phyloP scores from a whole-genome alignment of 1,139 yeast species.

The Arxiozyma slooffiae region DNA sequence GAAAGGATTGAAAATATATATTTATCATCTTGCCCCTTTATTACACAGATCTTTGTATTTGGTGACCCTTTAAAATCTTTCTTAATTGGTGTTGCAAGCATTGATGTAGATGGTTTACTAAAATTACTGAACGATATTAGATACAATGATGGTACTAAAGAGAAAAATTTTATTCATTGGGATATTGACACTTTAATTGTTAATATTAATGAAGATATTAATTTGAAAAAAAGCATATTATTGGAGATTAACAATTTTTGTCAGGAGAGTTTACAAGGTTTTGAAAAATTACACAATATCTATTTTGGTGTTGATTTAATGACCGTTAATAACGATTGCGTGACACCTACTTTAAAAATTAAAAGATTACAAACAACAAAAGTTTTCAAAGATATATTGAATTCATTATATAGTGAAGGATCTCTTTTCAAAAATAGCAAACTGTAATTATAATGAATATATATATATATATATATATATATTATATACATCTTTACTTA shows the following conservation, averaged over 20 bases:
- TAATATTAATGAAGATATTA: conserved; percentile 22
- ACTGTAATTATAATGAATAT: conserved; percentile 7
- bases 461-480: neutral
- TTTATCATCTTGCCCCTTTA: conserved; percentile 42
- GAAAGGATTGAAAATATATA: conserved; percentile 65
- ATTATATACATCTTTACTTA: neutral
- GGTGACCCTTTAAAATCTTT: conserved; percentile 57
- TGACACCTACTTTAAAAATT: conserved; percentile 71
- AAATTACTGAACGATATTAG: conserved; percentile 11
- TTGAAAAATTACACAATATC: conserved; percentile 58
- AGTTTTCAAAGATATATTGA: conserved; percentile 40
- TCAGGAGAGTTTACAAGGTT: conserved; percentile 34
- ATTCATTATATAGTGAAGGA: conserved; percentile 54
- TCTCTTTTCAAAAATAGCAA: conserved; percentile 28
- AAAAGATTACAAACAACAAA: conserved; percentile 52
- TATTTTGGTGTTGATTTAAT: conserved; percentile 56
- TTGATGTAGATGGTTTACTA: conserved; percentile 38
- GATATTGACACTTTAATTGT: conserved; percentile 24
- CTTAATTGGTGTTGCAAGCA: conserved; percentile 56
- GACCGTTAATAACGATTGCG: conserved; percentile 48
- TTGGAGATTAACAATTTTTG: conserved; percentile 23
- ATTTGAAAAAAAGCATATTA: conserved; percentile 22
- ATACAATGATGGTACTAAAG: conserved; percentile 12
- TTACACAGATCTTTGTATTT: conserved; percentile 52
- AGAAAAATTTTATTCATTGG: conserved; percentile 7